phyloP scores from a whole-genome alignment of 2,329 filamentous ascomycete genomes.

The Ophiostoma ips region DNA sequence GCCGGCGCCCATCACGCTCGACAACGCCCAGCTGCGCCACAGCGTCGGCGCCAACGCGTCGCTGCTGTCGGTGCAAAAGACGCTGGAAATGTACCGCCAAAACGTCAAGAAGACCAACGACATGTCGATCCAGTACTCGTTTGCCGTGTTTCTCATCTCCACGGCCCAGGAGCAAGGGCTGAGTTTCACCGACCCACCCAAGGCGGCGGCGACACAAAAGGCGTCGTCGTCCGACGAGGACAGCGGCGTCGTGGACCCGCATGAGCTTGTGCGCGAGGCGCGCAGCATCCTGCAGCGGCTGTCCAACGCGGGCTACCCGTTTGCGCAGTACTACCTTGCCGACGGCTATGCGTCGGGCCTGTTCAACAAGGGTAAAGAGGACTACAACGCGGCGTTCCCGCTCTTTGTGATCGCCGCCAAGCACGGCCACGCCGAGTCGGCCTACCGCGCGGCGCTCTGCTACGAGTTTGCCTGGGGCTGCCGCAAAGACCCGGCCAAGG shows the following conservation, averaged over 20 bases:
- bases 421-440: slow-evolving; percentile 92
- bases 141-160: slow-evolving; percentile 86
- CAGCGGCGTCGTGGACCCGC: slow-evolving; percentile 32
- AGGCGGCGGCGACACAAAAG: slow-evolving; percentile 5
- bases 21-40: slow-evolving; percentile 68
- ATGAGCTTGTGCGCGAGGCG: slow-evolving; percentile 71
- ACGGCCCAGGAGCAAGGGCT: slow-evolving; percentile 67
- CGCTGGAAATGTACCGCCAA: slow-evolving; percentile 89
- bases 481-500: slow-evolving; percentile 77
- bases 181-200: slow-evolving; percentile 32
- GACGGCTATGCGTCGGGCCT: slow-evolving; percentile 90
- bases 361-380: slow-evolving; percentile 87
- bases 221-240: not conserved
- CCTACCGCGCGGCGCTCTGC: slow-evolving; percentile 82
- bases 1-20: slow-evolving; percentile 52
- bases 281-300: slow-evolving; percentile 78
- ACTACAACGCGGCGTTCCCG: slow-evolving; percentile 82
- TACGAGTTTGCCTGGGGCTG: slow-evolving; percentile 99
- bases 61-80: slow-evolving; percentile 80
- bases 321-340: slow-evolving; percentile 93
- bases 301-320: slow-evolving; percentile 79
- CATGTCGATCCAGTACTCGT: slow-evolving; percentile 82
- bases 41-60: slow-evolving; percentile 82
- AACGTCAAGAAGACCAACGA: slow-evolving; percentile 98
- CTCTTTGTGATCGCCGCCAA: slow-evolving; percentile 90